Percentiles rank a stretch among this genome's conserved stretches.
Conservation (phyloP, 768 basidiomycete genomes). For the Kwoniella heveanensis region DNA sequence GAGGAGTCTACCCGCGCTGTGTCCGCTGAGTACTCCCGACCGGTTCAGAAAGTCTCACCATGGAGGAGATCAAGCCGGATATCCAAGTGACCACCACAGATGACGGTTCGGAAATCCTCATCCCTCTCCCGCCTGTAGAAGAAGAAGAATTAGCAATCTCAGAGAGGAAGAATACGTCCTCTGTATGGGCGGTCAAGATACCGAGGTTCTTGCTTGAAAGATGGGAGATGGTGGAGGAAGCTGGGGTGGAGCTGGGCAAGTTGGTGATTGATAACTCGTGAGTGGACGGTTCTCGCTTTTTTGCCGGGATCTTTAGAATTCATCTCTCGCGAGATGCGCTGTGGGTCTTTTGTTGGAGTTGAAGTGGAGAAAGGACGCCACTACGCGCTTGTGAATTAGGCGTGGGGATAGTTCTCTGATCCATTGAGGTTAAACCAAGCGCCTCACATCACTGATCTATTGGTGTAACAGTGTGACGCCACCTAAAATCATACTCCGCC, state of each 20-base stretch:
- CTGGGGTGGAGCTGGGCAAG: slow-evolving; percentile 78
- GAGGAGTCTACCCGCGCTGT: too few relatives aligned
- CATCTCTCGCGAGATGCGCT: too few relatives aligned
- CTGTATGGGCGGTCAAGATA: slow-evolving; percentile 60
- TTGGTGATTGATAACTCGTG: slow-evolving; percentile 71
- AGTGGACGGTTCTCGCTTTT: neutral
- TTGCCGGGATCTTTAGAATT: too few relatives aligned
- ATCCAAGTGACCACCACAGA: slow-evolving; percentile 5
- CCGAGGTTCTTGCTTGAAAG: slow-evolving; percentile 83
- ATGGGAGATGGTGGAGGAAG: slow-evolving; percentile 74
- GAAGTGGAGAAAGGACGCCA: too few relatives aligned
- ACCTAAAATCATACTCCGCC: slow-evolving; percentile 32
- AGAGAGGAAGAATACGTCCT: slow-evolving; percentile 12
- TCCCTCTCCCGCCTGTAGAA: slow-evolving; percentile 5
- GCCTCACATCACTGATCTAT: too few relatives aligned
- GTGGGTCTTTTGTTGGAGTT: too few relatives aligned
- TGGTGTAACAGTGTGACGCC: slow-evolving; percentile 28
- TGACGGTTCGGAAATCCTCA: neutral
- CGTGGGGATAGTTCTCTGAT: too few relatives aligned
- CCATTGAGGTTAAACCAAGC: too few relatives aligned
- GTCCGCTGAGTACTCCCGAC: too few relatives aligned
- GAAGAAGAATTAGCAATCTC: slow-evolving; percentile 27
- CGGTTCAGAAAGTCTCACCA: too few relatives aligned
- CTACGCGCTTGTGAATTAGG: too few relatives aligned
- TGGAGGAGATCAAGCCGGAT: slow-evolving; percentile 28